phyloP scores from a whole-genome alignment of 2,329 filamentous ascomycete genomes.

The Nannizzia gypsea region DNA sequence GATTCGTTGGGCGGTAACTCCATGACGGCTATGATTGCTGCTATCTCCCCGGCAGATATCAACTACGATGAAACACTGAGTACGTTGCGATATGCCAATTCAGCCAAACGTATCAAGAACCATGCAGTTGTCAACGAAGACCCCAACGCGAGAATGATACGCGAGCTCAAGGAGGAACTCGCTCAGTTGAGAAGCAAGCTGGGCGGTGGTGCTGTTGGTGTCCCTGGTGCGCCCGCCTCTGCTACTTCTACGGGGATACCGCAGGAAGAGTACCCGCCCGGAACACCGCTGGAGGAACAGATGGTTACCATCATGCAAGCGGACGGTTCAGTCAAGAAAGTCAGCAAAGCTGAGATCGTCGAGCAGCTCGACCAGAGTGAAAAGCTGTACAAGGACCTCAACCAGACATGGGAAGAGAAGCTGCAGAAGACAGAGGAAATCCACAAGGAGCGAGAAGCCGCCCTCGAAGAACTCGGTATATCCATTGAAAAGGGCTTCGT shows the following conservation, averaged over 20 bases:
- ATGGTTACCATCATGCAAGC: constrained; percentile 84
- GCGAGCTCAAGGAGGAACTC: constrained; percentile 92
- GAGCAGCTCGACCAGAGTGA: constrained; percentile 94
- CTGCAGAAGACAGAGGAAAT: constrained; percentile 89
- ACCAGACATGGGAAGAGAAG: constrained; percentile 98
- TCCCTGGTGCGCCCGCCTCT: constrained; percentile 31
- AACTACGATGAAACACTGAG: constrained; percentile 97
- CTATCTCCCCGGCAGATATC: constrained; percentile 95
- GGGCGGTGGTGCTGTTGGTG: constrained; percentile 40
- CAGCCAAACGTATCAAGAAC: constrained; percentile 98
- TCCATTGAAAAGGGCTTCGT: constrained; percentile 98
- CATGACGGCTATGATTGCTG: constrained; percentile 99
- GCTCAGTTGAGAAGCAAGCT: constrained; percentile 77
- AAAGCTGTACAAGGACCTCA: constrained; percentile 88
- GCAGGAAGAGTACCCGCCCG: constrained; percentile 81
- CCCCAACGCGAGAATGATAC: constrained; percentile 96
- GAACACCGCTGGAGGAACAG: constrained; percentile 86
- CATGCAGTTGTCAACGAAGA: constrained; percentile 98
- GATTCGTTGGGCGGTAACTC: constrained; percentile 96
- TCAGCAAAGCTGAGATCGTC: constrained; percentile 95
- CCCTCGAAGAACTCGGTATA: constrained; percentile 90
- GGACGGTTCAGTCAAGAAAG: constrained; percentile 82
- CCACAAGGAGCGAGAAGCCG: constrained; percentile 91
- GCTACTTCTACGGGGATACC: constrained; percentile 38
- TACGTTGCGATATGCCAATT: constrained; percentile 91